These are phyloP conservation scores for Persicaria tinctoria DNA, from an alignment of 148 eudicot species.

Conservation along the genomic window DNA sequence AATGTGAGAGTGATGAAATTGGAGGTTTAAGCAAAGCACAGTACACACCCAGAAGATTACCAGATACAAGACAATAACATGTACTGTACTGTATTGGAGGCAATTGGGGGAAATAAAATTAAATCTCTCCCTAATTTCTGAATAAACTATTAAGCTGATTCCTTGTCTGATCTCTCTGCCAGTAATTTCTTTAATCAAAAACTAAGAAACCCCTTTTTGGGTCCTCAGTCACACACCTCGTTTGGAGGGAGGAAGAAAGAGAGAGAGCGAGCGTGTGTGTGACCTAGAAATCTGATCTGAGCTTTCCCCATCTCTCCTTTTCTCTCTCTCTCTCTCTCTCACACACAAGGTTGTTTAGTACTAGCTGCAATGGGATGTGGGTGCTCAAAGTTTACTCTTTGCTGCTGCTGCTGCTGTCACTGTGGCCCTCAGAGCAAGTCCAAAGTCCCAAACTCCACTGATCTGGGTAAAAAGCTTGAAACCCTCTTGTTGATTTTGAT, in stretches of 20 bases:
- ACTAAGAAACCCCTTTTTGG: slow-evolving; percentile 4
- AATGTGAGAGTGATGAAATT: background rate
- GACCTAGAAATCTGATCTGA: slow-evolving; percentile 14
- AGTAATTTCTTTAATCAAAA: slow-evolving; percentile 5
- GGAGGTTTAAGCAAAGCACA: background rate
- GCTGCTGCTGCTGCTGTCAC: slow-evolving; percentile 65
- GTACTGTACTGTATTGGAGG: background rate
- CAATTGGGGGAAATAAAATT: too few species aligned
- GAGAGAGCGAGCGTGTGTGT: background rate
- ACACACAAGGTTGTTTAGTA: background rate
- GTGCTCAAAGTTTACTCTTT: slow-evolving; percentile 53
- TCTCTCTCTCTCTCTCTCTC: background rate
- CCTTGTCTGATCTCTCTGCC: slow-evolving; percentile 1
- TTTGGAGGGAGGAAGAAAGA: background rate
- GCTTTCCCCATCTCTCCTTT: slow-evolving; percentile 14
- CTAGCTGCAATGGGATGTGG: slow-evolving; percentile 51
- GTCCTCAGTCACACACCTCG: slow-evolving; percentile 6
- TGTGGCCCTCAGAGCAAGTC: slow-evolving; percentile 40
- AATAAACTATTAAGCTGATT: slow-evolving; percentile 8
- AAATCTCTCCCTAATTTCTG: slow-evolving; percentile 9
- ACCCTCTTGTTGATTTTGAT: background rate
- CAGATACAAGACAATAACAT: slow-evolving; percentile 4
- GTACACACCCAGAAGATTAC: background rate
- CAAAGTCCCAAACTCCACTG: slow-evolving; percentile 35
- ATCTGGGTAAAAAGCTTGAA: slow-evolving; percentile 37